phyloP scores from a whole-genome alignment of 1,284 basidiomycete genomes.

The Butyriboletus appendiculatus region DNA sequence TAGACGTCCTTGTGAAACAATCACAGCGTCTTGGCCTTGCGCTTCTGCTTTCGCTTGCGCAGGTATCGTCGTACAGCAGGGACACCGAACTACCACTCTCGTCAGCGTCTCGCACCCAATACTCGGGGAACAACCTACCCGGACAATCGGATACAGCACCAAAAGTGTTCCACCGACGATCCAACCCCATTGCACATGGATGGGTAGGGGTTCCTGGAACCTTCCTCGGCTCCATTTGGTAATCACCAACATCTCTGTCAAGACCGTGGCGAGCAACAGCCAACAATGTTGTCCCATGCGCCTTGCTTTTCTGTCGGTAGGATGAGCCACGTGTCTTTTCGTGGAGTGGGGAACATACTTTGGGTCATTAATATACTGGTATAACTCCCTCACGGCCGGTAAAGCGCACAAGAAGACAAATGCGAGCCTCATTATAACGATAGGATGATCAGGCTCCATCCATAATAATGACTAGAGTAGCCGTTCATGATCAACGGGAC shows the following conservation, averaged over 20 bases:
- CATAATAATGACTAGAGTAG: slow-evolving; percentile 65
- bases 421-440: slow-evolving; percentile 72
- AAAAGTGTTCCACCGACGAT: slow-evolving; percentile 53
- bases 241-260: slow-evolving; percentile 75
- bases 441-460: slow-evolving; percentile 87
- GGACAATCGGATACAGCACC: slow-evolving; percentile 65
- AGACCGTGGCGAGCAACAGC: slow-evolving; percentile 78
- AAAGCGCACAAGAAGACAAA: slow-evolving; percentile 80
- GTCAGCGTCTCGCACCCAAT: slow-evolving; percentile 4
- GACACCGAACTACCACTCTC: slow-evolving; percentile 48
- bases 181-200: slow-evolving; percentile 66
- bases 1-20: not conserved
- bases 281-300: slow-evolving; percentile 88
- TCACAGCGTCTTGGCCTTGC: slow-evolving; percentile 37
- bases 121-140: slow-evolving; percentile 43
- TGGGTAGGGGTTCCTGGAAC: slow-evolving; percentile 65
- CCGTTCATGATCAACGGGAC: slow-evolving; percentile 15
- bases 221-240: slow-evolving; percentile 77
- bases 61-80: slow-evolving; percentile 50
- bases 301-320: slow-evolving; percentile 57
- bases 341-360: slow-evolving; percentile 48
- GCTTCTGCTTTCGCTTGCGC: slow-evolving; percentile 40
- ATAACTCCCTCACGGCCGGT: slow-evolving; percentile 78
- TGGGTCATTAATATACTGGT: slow-evolving; percentile 77
- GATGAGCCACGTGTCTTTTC: slow-evolving; percentile 6